These are phyloP conservation scores for Rhododendron griersonianum DNA, from an alignment of 148 eudicot genomes.

Conservation along the genomic window DNA sequence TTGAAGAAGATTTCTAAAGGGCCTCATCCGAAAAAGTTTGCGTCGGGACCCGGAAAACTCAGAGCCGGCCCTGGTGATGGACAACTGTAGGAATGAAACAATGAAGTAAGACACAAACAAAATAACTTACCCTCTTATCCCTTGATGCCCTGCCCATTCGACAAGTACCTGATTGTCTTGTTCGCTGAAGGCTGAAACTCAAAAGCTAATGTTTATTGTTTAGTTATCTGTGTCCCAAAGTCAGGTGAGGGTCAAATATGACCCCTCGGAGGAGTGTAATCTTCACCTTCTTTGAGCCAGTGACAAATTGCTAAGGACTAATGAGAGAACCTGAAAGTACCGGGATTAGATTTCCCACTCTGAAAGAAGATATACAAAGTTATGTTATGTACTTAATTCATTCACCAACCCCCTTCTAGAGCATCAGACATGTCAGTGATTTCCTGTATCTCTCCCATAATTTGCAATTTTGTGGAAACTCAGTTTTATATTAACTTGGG, in stretches of 20 bases:
- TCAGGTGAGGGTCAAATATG: background rate
- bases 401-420: background rate
- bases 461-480: too few species aligned
- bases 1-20: too few species aligned
- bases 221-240: background rate
- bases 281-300: background rate
- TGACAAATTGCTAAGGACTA: background rate
- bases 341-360: background rate
- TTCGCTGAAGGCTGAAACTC: background rate
- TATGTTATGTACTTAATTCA: background rate
- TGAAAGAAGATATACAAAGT: background rate
- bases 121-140: conserved; percentile 67
- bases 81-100: background rate
- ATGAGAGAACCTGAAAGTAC: background rate
- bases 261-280: background rate
- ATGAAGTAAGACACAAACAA: background rate
- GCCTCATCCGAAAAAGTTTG: too few species aligned
- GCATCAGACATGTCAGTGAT: background rate
- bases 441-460: background rate
- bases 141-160: conserved; percentile 97
- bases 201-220: background rate
- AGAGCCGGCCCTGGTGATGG: background rate
- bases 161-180: background rate
- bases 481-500: too few species aligned
- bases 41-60: too few species aligned